Base-by-base conservation (phyloP, 2,329 filamentous ascomycete species). In the Xylariales sp. region DNA sequence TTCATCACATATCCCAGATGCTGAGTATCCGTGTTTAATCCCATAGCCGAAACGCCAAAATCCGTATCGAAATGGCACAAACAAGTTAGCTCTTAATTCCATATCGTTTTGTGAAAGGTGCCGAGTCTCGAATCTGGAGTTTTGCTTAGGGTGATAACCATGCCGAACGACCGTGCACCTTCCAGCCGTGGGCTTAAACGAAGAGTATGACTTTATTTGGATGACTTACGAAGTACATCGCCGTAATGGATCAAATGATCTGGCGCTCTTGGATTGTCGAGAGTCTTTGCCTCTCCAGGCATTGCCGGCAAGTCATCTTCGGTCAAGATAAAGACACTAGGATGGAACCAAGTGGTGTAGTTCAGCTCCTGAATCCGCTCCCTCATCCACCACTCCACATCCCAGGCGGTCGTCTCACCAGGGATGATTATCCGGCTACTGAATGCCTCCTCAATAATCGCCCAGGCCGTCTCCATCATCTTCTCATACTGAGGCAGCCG, bases 331-430 rank as follows among this genome's bases (percentile, higher is more conserved):
- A 56, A 64, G 12, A 74, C 69, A 40, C 59, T 57, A 2, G 70
- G 70, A 14, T 72, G 68, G 49, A 74, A 74, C 71, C 71, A 75
- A 4, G 71, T 74, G 5, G 67, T 70, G 55, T 72, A 73, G 51
- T 74, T 73, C 40, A 70, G 57, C 21, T 61, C 59, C 52, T 71
- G 66, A 16, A 73, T 63, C 48, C 63, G 65, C 28, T 71, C 68
- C n/a, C 70, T 61, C 55, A 74, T 60, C 69, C 69, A 73, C 71
- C 71, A 74, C 48, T 70, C 69, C 3, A 74, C 58, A 42, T 73
- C 71, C 56, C 45, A 48, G 14, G 68, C 66, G 3, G 65, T 72
- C 15, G 69, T 70, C 34, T 48, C 45, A 0, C 66, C 69, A 1
- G 71, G 69, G 14, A 48, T 49, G 37, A 74, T 64, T 4, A 68